Conservation (phyloP, 768 basidiomycete species). For the Suillus tomentosus region DNA sequence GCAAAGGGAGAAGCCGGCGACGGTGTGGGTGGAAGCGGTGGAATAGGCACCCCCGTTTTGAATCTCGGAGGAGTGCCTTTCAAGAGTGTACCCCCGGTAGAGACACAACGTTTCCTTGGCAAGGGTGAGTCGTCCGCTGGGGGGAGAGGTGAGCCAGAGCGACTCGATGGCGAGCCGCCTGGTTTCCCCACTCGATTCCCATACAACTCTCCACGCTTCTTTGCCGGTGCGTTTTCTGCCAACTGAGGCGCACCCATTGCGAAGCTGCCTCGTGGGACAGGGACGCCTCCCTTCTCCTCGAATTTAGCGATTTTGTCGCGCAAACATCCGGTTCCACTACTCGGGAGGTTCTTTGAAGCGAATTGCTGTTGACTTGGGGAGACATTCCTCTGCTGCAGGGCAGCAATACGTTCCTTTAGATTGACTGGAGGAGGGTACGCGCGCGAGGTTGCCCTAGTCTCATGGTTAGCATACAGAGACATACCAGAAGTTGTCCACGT, state of each 20-base stretch:
- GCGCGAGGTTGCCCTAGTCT: conserved; percentile 29
- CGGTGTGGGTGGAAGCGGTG: conserved; percentile 24
- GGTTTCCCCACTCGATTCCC: conserved; percentile 61
- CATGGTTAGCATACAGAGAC: conserved; percentile 20
- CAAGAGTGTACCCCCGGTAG: conserved; percentile 25
- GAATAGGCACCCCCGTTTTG: conserved; percentile 25
- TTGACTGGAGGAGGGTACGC: conserved; percentile 39
- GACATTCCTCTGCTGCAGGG: conserved; percentile 61
- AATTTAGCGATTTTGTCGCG: conserved; percentile 80
- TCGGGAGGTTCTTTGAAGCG: conserved; percentile 30
- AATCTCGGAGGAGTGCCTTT: conserved; percentile 18
- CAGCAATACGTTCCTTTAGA: conserved; percentile 83
- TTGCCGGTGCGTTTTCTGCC: conserved; percentile 46
- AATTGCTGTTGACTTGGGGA: conserved; percentile 33
- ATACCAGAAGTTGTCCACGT: conserved; percentile 2
- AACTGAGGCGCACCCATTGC: conserved; percentile 65
- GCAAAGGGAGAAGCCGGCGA: background rate
- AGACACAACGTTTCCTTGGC: conserved; percentile 33
- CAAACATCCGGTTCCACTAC: conserved; percentile 34
- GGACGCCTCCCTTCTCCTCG: conserved; percentile 75
- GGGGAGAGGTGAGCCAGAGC: conserved; percentile 21
- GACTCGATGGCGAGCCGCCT: conserved; percentile 20
- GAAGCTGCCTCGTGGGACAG: conserved; percentile 75
- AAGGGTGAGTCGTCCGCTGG: conserved; percentile 18
- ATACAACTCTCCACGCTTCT: conserved; percentile 67